Conservation (phyloP, 108 stramenopile species). For the Ochromonas danica region DNA sequence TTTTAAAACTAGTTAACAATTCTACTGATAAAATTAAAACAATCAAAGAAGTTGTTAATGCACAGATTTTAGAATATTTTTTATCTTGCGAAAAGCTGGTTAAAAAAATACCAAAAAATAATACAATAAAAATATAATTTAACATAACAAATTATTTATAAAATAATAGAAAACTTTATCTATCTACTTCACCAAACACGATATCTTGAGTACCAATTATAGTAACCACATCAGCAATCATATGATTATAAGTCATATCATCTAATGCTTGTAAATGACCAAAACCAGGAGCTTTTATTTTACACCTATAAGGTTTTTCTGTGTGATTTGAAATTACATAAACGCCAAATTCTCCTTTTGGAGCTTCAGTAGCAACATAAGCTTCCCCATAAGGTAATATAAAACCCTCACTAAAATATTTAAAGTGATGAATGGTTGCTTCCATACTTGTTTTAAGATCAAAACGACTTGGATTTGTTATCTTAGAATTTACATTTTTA, state of each 20-base stretch:
- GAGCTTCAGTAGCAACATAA: constrained; percentile 45
- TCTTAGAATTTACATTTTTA: constrained; percentile 38
- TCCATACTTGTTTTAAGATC: constrained; percentile 35
- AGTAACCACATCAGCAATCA: constrained; percentile 29
- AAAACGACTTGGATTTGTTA: background rate
- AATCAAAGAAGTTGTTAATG: background rate
- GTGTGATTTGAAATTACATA: constrained; percentile 41
- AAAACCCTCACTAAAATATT: constrained; percentile 36
- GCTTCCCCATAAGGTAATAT: constrained; percentile 17
- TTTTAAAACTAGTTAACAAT: constrained; percentile 2
- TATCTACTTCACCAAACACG: constrained; percentile 19
- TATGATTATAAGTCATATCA: constrained; percentile 36
- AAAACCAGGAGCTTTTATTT: constrained; percentile 46
- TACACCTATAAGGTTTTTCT: constrained; percentile 42
- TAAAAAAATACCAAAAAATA: constrained; percentile 30
- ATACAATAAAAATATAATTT: constrained; percentile 13
- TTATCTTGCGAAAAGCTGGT: constrained; percentile 1
- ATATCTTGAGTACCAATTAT: constrained; percentile 17
- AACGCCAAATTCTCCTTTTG: constrained; percentile 46
- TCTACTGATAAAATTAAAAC: constrained; percentile 32
- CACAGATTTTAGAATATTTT: constrained; percentile 18
- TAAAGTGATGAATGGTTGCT: constrained; percentile 39
- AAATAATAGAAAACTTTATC: constrained; percentile 23
- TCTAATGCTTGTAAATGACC: constrained; percentile 41
- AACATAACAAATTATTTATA: background rate